Conservation (phyloP, 495 filamentous ascomycete genomes). For the Talaromyces proteolyticus region DNA sequence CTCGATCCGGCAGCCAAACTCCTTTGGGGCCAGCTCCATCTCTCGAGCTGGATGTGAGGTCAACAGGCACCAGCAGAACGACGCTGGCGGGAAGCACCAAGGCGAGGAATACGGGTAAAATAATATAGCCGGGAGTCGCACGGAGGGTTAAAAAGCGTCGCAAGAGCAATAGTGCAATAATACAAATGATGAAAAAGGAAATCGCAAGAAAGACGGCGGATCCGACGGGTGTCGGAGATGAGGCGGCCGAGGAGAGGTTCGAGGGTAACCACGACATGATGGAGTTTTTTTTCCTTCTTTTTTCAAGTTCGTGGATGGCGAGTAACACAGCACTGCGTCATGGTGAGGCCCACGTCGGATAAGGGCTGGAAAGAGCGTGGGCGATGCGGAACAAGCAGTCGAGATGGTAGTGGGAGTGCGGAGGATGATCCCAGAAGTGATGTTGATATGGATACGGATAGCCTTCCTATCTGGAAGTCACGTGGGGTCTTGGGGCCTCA, state of each 20-base stretch:
- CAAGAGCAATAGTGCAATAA: conserved; percentile 73
- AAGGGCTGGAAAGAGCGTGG: no score
- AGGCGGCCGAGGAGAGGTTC: conserved; percentile 15
- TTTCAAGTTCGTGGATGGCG: background rate
- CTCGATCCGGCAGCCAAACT: conserved; percentile 59
- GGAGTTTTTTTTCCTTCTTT: no score
- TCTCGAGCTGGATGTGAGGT: conserved; percentile 79
- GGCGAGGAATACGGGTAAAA: conserved; percentile 87
- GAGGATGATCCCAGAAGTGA: no score
- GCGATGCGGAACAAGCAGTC: no score
- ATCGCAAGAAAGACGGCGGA: conserved; percentile 70
- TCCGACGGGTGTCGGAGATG: conserved; percentile 41
- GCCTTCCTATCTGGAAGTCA: no score
- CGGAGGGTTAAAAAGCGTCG: conserved; percentile 87
- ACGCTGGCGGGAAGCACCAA: conserved; percentile 89
- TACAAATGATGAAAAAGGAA: conserved; percentile 64
- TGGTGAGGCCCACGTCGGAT: no score
- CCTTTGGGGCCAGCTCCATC: conserved; percentile 62
- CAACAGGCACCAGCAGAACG: conserved; percentile 92
- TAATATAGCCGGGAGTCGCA: conserved; percentile 83
- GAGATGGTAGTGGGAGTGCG: no score
- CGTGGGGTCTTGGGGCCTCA: no score
- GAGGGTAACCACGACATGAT: background rate
- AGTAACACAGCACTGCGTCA: background rate
- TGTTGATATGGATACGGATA: no score